Conservation (phyloP, 306 rosid genomes). For the Casuarina equisetifolia region DNA sequence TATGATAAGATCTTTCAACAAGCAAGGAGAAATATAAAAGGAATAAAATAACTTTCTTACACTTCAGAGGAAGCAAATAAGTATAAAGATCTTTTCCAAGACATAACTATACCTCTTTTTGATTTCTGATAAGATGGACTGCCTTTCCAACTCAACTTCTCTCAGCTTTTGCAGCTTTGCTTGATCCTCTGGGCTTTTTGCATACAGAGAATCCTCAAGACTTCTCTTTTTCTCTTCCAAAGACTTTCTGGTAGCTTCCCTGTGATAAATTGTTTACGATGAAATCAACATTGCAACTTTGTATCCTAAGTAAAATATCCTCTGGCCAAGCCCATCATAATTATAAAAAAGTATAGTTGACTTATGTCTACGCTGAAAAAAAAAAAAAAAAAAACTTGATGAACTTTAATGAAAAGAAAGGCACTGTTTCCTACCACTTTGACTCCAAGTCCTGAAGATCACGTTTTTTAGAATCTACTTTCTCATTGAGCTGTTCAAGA, state of each 20-base stretch:
- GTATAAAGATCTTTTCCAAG: background rate
- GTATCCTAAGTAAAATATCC: slow-evolving; percentile 1
- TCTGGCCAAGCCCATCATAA: slow-evolving; percentile 8
- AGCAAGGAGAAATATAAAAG: background rate
- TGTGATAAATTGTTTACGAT: slow-evolving; percentile 32
- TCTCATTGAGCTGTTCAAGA: slow-evolving; percentile 53
- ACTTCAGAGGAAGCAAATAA: background rate
- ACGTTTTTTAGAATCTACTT: slow-evolving; percentile 42
- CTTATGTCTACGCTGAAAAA: slow-evolving; percentile 3
- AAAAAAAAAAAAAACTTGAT: slow-evolving; percentile 7
- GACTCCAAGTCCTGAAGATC: slow-evolving; percentile 52
- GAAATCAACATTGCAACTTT: slow-evolving; percentile 19
- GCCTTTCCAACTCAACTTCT: slow-evolving; percentile 58
- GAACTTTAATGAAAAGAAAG: slow-evolving; percentile 17
- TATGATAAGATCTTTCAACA: background rate
- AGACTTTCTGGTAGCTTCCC: slow-evolving; percentile 62
- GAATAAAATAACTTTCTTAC: slow-evolving; percentile 5
- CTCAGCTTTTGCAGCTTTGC: slow-evolving; percentile 60
- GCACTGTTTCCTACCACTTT: slow-evolving; percentile 47
- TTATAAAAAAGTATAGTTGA: background rate
- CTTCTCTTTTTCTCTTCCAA: slow-evolving; percentile 64
- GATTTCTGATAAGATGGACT: slow-evolving; percentile 42
- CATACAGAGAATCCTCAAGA: slow-evolving; percentile 64
- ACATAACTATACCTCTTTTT: slow-evolving; percentile 30
- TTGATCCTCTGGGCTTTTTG: slow-evolving; percentile 46